Conservation (phyloP, 495 filamentous ascomycete species). For the Xylona heveae region DNA sequence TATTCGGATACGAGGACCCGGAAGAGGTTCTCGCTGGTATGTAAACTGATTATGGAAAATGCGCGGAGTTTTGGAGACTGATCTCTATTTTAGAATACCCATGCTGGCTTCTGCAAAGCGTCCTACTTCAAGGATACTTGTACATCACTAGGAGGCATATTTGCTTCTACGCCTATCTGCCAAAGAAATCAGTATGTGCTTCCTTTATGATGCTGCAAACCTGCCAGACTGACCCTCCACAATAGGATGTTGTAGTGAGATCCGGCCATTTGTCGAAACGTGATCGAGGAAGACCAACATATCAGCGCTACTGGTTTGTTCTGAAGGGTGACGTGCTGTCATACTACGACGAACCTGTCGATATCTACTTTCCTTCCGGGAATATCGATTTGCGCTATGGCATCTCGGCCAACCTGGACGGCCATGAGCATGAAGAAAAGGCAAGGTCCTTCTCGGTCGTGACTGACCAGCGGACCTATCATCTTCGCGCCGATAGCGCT, state of each 20-base stretch:
- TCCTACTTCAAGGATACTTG: constrained; percentile 86
- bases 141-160: constrained; percentile 89
- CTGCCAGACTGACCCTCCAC: background rate
- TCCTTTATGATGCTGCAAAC: background rate
- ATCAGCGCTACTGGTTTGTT: constrained; percentile 90
- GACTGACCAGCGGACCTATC: constrained; percentile 64
- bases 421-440: constrained; percentile 53
- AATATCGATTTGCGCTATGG: constrained; percentile 86
- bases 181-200: constrained; percentile 55
- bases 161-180: constrained; percentile 92
- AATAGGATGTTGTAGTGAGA: constrained; percentile 52
- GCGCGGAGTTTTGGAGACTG: no score
- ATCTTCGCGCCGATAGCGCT: constrained; percentile 76
- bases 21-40: constrained; percentile 71
- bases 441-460: constrained; percentile 54
- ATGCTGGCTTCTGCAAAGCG: constrained; percentile 83
- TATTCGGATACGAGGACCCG: constrained; percentile 64
- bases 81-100: constrained; percentile 88
- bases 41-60: background rate
- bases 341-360: constrained; percentile 70
- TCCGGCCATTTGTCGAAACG: constrained; percentile 81
- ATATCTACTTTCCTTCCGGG: constrained; percentile 80
- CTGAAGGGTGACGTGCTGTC: constrained; percentile 85
- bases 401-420: constrained; percentile 54
- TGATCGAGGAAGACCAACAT: constrained; percentile 73